phyloP scores from a whole-genome alignment of 371 early-diverging fungal species.

The Fennellomyces sp. region DNA sequence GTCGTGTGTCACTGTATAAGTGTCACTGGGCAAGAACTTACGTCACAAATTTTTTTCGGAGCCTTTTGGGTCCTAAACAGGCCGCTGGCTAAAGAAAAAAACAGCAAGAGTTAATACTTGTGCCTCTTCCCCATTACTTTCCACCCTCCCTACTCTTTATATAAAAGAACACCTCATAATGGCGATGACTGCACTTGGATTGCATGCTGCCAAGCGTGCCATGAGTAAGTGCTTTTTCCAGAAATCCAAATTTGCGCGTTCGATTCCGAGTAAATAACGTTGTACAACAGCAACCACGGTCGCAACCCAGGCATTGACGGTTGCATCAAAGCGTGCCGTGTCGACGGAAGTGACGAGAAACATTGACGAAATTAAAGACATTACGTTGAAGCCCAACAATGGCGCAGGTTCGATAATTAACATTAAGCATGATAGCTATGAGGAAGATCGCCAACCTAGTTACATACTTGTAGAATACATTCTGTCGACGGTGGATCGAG shows the following conservation, averaged over 20 bases:
- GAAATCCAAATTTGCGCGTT: background rate
- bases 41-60: background rate
- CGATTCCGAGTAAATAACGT: background rate
- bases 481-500: constrained; percentile 86
- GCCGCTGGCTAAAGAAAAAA: background rate
- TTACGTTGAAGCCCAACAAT: constrained; percentile 50
- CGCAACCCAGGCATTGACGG: constrained; percentile 29
- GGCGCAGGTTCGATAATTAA: constrained; percentile 34
- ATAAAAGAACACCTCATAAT: constrained; percentile 23
- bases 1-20: no score
- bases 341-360: constrained; percentile 50
- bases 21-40: no score
- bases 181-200: constrained; percentile 50
- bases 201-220: constrained; percentile 51
- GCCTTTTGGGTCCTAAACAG: background rate
- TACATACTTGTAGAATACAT: constrained; percentile 60
- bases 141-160: constrained; percentile 44
- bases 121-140: constrained; percentile 7
- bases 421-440: background rate
- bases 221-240: constrained; percentile 35
- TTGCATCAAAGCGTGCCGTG: constrained; percentile 37
- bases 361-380: constrained; percentile 53
- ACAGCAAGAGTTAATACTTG: background rate
- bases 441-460: background rate
- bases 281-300: constrained; percentile 21